Conservation (phyloP, 169 alveolate genomes). For the Plasmodium berghei region DNA sequence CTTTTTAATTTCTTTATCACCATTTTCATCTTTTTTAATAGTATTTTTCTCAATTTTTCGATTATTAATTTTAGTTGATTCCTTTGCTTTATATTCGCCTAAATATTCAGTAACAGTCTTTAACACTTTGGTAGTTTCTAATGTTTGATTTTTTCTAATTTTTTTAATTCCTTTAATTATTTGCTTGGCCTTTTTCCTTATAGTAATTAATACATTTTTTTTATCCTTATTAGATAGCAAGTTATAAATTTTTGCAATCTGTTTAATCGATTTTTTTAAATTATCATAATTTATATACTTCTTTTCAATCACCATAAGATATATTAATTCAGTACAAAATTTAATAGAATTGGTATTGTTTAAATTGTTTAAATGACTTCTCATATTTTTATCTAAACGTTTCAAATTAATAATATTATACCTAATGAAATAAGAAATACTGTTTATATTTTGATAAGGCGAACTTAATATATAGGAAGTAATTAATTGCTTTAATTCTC, state of each 20-base stretch:
- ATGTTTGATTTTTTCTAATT: conserved; percentile 6
- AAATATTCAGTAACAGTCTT: conserved; percentile 34
- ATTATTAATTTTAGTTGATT: neutral
- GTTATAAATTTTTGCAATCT: conserved; percentile 15
- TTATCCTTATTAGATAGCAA: conserved; percentile 2
- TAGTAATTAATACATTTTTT: conserved; percentile 10
- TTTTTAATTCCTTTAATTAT: conserved; percentile 32
- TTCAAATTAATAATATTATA: conserved; percentile 46
- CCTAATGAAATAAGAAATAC: conserved; percentile 42
- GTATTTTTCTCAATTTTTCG: neutral
- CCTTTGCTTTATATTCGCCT: neutral
- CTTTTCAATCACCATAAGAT: conserved; percentile 32
- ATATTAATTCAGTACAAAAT: conserved; percentile 44
- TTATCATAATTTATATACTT: conserved; percentile 32
- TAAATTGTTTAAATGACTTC: conserved; percentile 14
- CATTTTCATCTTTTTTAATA: neutral
- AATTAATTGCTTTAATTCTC: conserved; percentile 37
- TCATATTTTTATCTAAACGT: conserved; percentile 25
- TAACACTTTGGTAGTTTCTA: neutral
- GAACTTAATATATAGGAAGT: conserved; percentile 51
- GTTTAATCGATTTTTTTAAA: conserved; percentile 30
- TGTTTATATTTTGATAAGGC: conserved; percentile 33
- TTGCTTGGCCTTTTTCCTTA: conserved; percentile 5
- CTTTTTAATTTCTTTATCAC: neutral
- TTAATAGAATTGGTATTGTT: conserved; percentile 22